Evolutionary conservation across 306 rosid species (phyloP), one percentile per base, ranked within the genome.

Genomic region (Cicer pinnatifidum): DNA sequence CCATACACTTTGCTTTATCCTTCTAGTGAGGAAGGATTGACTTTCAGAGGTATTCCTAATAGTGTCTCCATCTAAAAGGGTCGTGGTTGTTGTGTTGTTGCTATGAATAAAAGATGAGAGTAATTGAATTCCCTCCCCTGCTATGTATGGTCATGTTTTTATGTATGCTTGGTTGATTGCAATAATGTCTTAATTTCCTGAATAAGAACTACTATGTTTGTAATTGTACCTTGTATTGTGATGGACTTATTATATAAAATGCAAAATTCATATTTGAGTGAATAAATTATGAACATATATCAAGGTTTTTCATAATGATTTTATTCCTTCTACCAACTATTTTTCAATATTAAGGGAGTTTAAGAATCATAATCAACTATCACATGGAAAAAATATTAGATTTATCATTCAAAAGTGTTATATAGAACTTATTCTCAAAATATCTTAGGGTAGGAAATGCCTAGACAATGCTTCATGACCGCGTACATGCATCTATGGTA

Each of bases 1-100:
- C 97, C 96, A 0, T 91, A 91, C 79, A 91, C 97, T 20, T 39
- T 89, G 61, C 92, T 91, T n/a, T 76, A 85, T 81, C 97, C 96
- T 61, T 53, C 84, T 1, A 89, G 97, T 50, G 77, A 78, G n/a
- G 87, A 80, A 10, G 93, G 97, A 6, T 84, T 91, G 8, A 89
- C 96, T 16, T 83, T 71, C 41, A 82, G 86, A 78, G 97, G 97
- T 41, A 86, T 91, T 75, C 97, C 93, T 13, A 91, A 89, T 16
- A 91, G 97, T 15, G 83, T 91, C 71, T 89, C 92, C n/a, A 82
- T 82, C 71, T 82, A 43, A 77, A 71, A 8, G 3, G 17, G 37
- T 8, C 2, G 4, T 50, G 65, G n/a, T 23, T 74, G 43, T 40
- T 19, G 10, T 44, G 3, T 5, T 11, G 3, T 38, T 47, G 45